Conservation (phyloP, 306 rosid genomes). For the Cucumis melo region DNA sequence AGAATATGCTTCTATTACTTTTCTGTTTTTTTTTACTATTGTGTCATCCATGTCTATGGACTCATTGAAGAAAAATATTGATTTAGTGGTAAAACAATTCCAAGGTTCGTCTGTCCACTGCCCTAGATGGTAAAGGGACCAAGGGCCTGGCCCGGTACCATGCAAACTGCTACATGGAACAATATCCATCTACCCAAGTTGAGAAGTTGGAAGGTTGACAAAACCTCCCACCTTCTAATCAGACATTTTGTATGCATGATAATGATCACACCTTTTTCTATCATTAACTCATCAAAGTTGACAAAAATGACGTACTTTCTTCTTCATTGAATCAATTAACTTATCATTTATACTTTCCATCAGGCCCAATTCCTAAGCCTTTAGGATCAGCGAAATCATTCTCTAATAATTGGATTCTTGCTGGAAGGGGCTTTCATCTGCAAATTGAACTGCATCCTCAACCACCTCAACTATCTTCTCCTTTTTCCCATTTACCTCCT, state of each 20-base stretch:
- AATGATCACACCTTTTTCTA: too few relatives aligned
- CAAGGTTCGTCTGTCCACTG: constrained; percentile 75
- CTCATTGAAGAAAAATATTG: neutral
- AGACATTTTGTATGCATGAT: too few relatives aligned
- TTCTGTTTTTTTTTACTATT: neutral
- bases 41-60: neutral
- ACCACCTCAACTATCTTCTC: too few relatives aligned
- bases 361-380: too few relatives aligned
- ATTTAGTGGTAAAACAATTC: constrained; percentile 10
- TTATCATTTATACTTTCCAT: neutral
- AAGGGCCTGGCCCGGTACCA: constrained; percentile 81
- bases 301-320: neutral
- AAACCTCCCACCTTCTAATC: constrained; percentile 59
- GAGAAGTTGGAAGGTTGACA: constrained; percentile 80
- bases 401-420: too few relatives aligned
- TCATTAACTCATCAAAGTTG: neutral
- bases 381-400: too few relatives aligned
- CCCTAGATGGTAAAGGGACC: constrained; percentile 71
- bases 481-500: too few relatives aligned
- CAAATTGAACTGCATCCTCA: too few relatives aligned
- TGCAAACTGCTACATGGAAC: constrained; percentile 68
- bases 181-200: constrained; percentile 46
- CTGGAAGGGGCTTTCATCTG: too few relatives aligned
- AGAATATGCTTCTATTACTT: neutral
- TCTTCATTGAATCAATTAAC: neutral